Evolutionary conservation across 257 asterid genomes (phyloP).

Genomic region (Solanum arcanum): DNA sequence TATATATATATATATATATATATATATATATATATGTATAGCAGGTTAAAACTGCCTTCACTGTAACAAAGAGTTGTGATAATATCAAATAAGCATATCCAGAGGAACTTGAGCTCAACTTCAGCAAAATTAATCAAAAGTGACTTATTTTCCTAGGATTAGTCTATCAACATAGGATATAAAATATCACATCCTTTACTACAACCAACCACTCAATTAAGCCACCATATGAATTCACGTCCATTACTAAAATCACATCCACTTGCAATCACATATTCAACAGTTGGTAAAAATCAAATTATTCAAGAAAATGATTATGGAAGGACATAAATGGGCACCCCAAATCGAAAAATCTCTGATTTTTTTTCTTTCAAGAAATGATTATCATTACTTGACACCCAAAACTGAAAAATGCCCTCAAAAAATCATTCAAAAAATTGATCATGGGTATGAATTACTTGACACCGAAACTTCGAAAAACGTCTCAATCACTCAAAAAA

Average conservation of each 20-base stretch:
- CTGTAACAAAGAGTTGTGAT: not conserved
- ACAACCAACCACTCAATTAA: not conserved
- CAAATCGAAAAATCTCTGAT: not conserved
- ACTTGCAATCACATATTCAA: not conserved
- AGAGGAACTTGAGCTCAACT: not conserved
- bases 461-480: not conserved
- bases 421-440: not conserved
- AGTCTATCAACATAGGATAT: not conserved
- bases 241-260: not conserved
- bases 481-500: not conserved
- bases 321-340: not conserved
- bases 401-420: not conserved
- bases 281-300: not conserved
- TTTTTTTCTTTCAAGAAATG: not conserved
- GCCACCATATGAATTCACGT: not conserved
- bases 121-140: not conserved
- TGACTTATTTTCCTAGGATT: not conserved
- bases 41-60: not conserved
- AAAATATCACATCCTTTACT: not conserved
- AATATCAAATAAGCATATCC: not conserved
- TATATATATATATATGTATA: not conserved
- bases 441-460: not conserved
- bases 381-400: not conserved
- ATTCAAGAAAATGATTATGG: not conserved
- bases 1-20: not conserved